Conservation (phyloP, 1,139 yeast genomes). For the Yamadazyma sp. region DNA sequence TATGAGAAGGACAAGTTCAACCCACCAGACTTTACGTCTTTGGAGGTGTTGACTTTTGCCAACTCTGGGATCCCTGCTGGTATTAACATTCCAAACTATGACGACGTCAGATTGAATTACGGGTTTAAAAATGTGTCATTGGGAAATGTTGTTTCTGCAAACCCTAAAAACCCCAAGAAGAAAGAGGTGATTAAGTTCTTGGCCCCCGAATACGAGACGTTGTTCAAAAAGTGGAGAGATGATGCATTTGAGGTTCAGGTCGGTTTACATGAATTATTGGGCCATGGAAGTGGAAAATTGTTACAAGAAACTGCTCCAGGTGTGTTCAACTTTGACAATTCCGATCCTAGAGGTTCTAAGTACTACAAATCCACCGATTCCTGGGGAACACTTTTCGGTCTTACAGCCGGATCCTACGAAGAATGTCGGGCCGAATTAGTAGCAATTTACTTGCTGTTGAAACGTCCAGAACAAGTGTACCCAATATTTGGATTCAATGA, state of each 20-base stretch:
- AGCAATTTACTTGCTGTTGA: slow-evolving; percentile 76
- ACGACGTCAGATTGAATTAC: slow-evolving; percentile 75
- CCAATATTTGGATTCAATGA: slow-evolving; percentile 68
- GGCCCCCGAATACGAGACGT: slow-evolving; percentile 46
- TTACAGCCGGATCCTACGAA: slow-evolving; percentile 81
- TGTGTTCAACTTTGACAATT: slow-evolving; percentile 66
- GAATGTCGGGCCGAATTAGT: slow-evolving; percentile 93
- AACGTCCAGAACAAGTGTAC: slow-evolving; percentile 55
- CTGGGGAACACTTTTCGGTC: slow-evolving; percentile 85
- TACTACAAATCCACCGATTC: slow-evolving; percentile 81
- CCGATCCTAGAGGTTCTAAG: slow-evolving; percentile 66
- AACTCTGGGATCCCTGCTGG: slow-evolving; percentile 93
- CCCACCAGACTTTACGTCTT: slow-evolving; percentile 88
- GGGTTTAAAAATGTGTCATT: slow-evolving; percentile 89
- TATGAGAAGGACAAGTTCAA: slow-evolving; percentile 84
- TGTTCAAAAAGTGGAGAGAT: slow-evolving; percentile 70
- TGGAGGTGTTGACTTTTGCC: slow-evolving; percentile 86
- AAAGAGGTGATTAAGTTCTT: slow-evolving; percentile 74
- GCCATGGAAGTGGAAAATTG: slow-evolving; percentile 90
- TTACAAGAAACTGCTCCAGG: slow-evolving; percentile 65
- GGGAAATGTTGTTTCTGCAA: slow-evolving; percentile 79
- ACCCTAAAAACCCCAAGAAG: slow-evolving; percentile 57
- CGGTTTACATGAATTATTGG: slow-evolving; percentile 85
- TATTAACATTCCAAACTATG: slow-evolving; percentile 89
- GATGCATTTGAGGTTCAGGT: slow-evolving; percentile 91